These are phyloP conservation scores for Pisolithus microcarpus DNA, from an alignment of 768 basidiomycete genomes.

Conservation along the genomic window DNA sequence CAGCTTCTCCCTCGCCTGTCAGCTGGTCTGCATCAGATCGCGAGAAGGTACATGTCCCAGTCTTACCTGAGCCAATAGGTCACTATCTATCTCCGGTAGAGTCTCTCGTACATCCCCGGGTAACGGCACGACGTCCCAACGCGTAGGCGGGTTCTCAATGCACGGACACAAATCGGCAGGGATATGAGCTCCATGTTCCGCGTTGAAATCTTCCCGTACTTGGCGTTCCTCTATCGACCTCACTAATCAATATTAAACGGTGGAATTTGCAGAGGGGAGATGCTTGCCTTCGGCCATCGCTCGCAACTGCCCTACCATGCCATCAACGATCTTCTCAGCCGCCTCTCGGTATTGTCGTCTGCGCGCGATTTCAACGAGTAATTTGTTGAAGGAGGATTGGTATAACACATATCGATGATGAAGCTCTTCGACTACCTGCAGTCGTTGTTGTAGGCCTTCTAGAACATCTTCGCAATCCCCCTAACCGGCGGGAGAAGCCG, in stretches of 20 bases:
- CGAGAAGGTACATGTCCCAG: not conserved
- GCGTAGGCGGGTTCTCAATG: slow-evolving; percentile 66
- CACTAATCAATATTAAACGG: not conserved
- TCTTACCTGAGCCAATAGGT: slow-evolving; percentile 50
- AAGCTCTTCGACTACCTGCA: slow-evolving; percentile 56
- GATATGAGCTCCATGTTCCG: slow-evolving; percentile 63
- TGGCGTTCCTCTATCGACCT: slow-evolving; percentile 55
- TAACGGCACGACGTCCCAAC: slow-evolving; percentile 60
- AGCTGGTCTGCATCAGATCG: not conserved
- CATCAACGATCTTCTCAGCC: slow-evolving; percentile 55
- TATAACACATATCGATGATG: slow-evolving; percentile 63
- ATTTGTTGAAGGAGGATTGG: slow-evolving; percentile 64
- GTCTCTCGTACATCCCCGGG: slow-evolving; percentile 48
- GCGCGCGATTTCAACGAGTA: slow-evolving; percentile 67
- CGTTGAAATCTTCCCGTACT: slow-evolving; percentile 61
- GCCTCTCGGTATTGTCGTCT: slow-evolving; percentile 60
- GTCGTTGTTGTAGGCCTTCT: slow-evolving; percentile 49
- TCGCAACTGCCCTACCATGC: slow-evolving; percentile 58
- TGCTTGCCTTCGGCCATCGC: slow-evolving; percentile 58
- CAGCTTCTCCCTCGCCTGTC: slow-evolving; percentile 27
- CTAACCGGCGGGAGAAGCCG: slow-evolving; percentile 28
- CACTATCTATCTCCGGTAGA: slow-evolving; percentile 55
- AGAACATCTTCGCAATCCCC: slow-evolving; percentile 47
- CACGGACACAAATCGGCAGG: slow-evolving; percentile 77
- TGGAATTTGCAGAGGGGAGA: not conserved